Evolutionary conservation across 2,329 filamentous ascomycete species (phyloP).

Genomic region (Ophiognomonia clavigignenti-juglandacearum): DNA sequence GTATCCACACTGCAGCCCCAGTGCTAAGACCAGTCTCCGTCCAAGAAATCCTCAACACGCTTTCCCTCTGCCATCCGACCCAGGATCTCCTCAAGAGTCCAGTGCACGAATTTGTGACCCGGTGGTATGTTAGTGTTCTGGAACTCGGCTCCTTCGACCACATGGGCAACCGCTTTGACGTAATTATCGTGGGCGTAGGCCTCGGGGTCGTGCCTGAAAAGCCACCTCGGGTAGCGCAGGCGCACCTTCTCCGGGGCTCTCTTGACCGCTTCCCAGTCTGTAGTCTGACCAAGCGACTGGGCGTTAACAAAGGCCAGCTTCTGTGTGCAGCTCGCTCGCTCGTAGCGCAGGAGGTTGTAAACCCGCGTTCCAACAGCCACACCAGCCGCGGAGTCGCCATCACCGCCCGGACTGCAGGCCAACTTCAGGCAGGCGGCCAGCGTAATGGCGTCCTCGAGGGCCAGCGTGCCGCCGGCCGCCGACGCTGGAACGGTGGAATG

Average conservation of each 20-base stretch:
- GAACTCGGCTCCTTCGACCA: constrained; percentile 25
- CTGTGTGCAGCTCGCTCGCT: constrained; percentile 29
- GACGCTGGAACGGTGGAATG: constrained; percentile 33
- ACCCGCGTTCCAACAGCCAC: constrained; percentile 26
- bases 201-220: constrained; percentile 33
- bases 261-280: constrained; percentile 28
- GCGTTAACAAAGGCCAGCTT: constrained; percentile 34
- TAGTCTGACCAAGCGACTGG: constrained; percentile 29
- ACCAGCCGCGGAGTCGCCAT: no score
- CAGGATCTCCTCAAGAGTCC: constrained; percentile 22
- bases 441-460: constrained; percentile 32
- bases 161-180: constrained; percentile 25
- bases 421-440: constrained; percentile 29
- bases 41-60: not conserved
- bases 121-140: constrained; percentile 29
- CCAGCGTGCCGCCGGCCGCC: constrained; percentile 32
- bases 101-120: constrained; percentile 32
- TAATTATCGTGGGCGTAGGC: constrained; percentile 31
- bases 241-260: constrained; percentile 28
- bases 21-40: constrained; percentile 5
- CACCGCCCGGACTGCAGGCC: not conserved
- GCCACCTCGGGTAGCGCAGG: constrained; percentile 31
- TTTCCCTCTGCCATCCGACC: not conserved
- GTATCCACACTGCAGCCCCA: no score
- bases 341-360: constrained; percentile 32